Evolutionary conservation across 1,284 basidiomycete genomes (phyloP), one percentile per base, ranked within the genome.

Genomic region (Ustilago hordei): DNA sequence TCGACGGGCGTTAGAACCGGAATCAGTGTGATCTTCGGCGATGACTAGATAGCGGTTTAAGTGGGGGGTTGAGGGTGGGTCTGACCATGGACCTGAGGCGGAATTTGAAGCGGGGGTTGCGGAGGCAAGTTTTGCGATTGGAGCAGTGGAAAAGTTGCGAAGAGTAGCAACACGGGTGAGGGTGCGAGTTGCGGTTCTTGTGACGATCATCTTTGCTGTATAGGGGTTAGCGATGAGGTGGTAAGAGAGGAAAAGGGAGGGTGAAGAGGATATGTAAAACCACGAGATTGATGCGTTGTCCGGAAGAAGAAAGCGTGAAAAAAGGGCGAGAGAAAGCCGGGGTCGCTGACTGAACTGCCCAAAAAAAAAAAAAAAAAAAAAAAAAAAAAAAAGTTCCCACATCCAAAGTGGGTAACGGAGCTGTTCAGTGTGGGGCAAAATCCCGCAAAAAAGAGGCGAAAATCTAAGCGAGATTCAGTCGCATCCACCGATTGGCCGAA

Each of bases 41-140:
- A 81, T 50, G 35, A 81, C 69, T 8, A 81, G 47, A 43, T 81
- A 81, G 19, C 74, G 69, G 67, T 80, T 78, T n/a, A 80, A 61
- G 4, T 67, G 63, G 0, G 59, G 52, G 0, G 66, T 31, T 0
- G 60, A 34, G 19, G 64, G 71, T 11, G 61, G 57, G 45, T 80
- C 78, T 32, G 64, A 43, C 78, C 78, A 80, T 0, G 78, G 78
- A 23, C 75, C 74, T 2, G 55, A 23, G 15, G 13, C 38, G 15
- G 58, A 23, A 1, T 38, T 38, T 38, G 45, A 6, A 19, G 28
- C 12, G 4, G 41, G 6, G 19, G 64, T 62, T 1, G 60, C 53
- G 4, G 71, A 50, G 3, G 62, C 72, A 17, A 64, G 19, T 7
- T 64, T 47, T 1, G 55, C 15, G 5, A 53, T n/a, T 11, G 67